A percentile compares a stretch with the other conserved stretches of the same genome.
These are phyloP conservation scores for Musa schizocarpa DNA, from an alignment of 176 grass and related monocot genomes.

Conservation along the genomic window DNA sequence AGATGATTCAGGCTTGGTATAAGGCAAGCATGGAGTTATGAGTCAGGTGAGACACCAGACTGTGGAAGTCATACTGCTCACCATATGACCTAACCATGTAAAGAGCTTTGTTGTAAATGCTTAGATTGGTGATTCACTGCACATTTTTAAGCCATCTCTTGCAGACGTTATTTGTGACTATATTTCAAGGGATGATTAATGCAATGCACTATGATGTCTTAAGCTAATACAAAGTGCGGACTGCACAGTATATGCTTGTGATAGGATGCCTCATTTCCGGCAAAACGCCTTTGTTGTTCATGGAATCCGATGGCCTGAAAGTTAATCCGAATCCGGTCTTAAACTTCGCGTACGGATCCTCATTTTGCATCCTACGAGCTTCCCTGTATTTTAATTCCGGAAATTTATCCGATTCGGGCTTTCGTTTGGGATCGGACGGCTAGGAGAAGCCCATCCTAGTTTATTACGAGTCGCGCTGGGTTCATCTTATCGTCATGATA, in stretches of 20 bases:
- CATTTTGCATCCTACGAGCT: neutral
- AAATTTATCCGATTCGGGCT: neutral
- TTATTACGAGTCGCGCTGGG: neutral
- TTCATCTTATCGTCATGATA: neutral
- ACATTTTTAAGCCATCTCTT: too few relatives aligned
- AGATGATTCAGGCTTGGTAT: neutral
- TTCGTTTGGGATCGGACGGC: neutral
- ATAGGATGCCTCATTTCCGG: too few relatives aligned
- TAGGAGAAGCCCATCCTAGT: neutral
- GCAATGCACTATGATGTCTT: too few relatives aligned
- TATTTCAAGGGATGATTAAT: too few relatives aligned
- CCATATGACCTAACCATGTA: constrained; percentile 1
- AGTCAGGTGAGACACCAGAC: neutral
- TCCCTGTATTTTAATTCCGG: neutral
- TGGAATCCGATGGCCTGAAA: too few relatives aligned
- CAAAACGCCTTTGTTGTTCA: too few relatives aligned
- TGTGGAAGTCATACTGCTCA: neutral
- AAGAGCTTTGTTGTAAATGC: neutral
- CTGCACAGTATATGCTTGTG: too few relatives aligned
- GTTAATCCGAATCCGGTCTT: too few relatives aligned
- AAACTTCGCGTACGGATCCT: too few relatives aligned
- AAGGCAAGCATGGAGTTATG: neutral
- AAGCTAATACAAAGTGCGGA: too few relatives aligned
- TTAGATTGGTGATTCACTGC: too few relatives aligned
- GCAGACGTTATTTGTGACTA: too few relatives aligned